Evolutionary conservation across 371 early-diverging fungal genomes (phyloP).

Genomic region (Mucor ambiguus): DNA sequence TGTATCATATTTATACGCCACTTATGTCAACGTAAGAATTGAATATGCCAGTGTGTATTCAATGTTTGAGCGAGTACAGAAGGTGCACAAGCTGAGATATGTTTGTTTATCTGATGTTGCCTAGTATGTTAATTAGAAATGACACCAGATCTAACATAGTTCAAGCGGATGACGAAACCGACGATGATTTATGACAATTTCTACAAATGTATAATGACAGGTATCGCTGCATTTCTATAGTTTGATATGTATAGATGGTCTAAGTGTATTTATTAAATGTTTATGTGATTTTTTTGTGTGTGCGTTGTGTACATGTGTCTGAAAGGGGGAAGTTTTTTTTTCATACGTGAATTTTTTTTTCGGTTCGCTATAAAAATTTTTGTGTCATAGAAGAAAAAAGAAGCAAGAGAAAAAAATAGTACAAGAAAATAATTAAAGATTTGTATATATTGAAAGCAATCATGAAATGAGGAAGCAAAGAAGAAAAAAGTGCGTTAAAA

Average conservation of each 20-base stretch:
- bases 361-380: constrained; percentile 1
- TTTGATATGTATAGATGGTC: not conserved
- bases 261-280: not conserved
- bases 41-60: not conserved
- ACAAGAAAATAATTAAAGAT: not conserved
- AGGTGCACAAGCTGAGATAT: not conserved
- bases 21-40: not conserved
- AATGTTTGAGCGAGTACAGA: not conserved
- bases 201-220: not conserved
- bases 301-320: not conserved
- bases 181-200: not conserved
- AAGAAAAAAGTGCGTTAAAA: not conserved
- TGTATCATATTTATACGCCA: not conserved
- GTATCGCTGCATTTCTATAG: not conserved
- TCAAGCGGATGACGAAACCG: not conserved
- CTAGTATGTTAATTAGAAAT: not conserved
- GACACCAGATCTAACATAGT: not conserved
- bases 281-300: not conserved
- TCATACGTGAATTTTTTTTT: not conserved
- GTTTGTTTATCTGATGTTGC: not conserved
- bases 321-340: not conserved
- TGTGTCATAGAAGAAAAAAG: constrained; percentile 10
- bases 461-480: not conserved
- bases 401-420: constrained; percentile 3
- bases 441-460: constrained; percentile 7